Percentiles rank a stretch among this genome's conserved stretches.
These are phyloP conservation scores for Phylloporus arenicola DNA, from an alignment of 768 basidiomycete genomes.

Conservation along the genomic window DNA sequence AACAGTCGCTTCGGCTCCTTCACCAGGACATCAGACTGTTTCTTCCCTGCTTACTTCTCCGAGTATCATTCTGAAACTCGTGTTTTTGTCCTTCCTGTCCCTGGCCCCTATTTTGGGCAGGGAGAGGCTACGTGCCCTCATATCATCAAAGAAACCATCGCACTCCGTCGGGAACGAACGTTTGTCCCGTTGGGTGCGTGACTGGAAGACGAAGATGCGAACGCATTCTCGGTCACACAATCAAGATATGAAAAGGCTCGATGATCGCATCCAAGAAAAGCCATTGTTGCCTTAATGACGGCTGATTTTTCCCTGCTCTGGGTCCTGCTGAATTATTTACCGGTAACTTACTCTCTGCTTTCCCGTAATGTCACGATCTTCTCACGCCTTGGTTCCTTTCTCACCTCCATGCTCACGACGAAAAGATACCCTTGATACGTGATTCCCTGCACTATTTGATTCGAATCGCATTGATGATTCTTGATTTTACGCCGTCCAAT, in stretches of 20 bases:
- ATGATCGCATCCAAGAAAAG: slow-evolving; percentile 55
- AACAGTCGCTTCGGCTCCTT: slow-evolving; percentile 69
- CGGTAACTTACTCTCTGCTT: slow-evolving; percentile 10
- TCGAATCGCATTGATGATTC: slow-evolving; percentile 3
- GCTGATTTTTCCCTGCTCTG: slow-evolving; percentile 10
- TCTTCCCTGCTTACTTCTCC: slow-evolving; percentile 82
- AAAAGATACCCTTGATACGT: slow-evolving; percentile 31
- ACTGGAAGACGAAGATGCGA: slow-evolving; percentile 60
- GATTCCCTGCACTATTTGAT: slow-evolving; percentile 15
- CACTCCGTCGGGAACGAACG: slow-evolving; percentile 32
- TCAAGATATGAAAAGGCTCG: slow-evolving; percentile 43
- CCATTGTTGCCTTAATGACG: slow-evolving; percentile 23
- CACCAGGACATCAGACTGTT: slow-evolving; percentile 70
- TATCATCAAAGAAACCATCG: slow-evolving; percentile 35
- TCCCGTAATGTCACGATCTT: slow-evolving; percentile 20
- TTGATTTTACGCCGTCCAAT: slow-evolving; percentile 23
- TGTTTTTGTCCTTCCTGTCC: slow-evolving; percentile 76
- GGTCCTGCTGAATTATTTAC: slow-evolving; percentile 19
- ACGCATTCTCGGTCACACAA: slow-evolving; percentile 47
- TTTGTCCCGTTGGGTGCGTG: slow-evolving; percentile 53
- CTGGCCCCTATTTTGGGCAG: slow-evolving; percentile 82
- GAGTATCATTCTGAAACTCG: slow-evolving; percentile 76
- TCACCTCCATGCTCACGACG: slow-evolving; percentile 15
- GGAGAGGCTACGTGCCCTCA: slow-evolving; percentile 55
- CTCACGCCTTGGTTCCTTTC: slow-evolving; percentile 17